Evolutionary conservation across 225 moss, liverwort and hornwort genomes (phyloP).

Genomic region (Polytrichum formosum): DNA sequence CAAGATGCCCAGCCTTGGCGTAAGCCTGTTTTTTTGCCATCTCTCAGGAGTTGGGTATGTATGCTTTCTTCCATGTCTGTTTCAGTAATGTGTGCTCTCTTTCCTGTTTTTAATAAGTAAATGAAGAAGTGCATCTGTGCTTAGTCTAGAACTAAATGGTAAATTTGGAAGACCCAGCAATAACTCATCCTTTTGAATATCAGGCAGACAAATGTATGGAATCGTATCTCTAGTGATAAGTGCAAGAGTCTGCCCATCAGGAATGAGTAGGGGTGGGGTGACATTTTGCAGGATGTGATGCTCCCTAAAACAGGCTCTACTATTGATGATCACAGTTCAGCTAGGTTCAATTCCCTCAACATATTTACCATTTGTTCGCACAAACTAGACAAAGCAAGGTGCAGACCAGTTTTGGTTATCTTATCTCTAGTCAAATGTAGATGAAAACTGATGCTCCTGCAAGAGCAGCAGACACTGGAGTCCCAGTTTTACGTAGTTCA

Average conservation of each 20-base stretch:
- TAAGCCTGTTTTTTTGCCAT: not conserved
- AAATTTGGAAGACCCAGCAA: not conserved
- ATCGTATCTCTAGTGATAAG: not conserved
- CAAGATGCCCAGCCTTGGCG: not conserved
- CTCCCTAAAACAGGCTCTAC: not conserved
- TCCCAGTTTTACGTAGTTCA: no score
- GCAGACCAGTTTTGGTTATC: no score
- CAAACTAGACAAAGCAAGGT: not conserved
- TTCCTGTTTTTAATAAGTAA: not conserved
- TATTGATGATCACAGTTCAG: not conserved
- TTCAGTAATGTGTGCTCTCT: not conserved
- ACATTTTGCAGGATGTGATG: not conserved
- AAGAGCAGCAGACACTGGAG: no score
- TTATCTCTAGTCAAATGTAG: no score
- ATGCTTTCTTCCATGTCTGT: slow-evolving; percentile 1
- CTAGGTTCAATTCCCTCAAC: not conserved
- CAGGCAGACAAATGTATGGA: no score
- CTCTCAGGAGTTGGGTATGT: slow-evolving; percentile 1
- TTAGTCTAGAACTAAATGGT: not conserved
- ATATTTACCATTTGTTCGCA: not conserved
- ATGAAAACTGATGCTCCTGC: no score
- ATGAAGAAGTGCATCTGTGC: not conserved
- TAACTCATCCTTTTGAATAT: no score
- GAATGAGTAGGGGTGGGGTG: not conserved
- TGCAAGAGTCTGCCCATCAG: not conserved